Evolutionary conservation across 306 rosid genomes (phyloP).

Genomic region (Corylus americana): DNA sequence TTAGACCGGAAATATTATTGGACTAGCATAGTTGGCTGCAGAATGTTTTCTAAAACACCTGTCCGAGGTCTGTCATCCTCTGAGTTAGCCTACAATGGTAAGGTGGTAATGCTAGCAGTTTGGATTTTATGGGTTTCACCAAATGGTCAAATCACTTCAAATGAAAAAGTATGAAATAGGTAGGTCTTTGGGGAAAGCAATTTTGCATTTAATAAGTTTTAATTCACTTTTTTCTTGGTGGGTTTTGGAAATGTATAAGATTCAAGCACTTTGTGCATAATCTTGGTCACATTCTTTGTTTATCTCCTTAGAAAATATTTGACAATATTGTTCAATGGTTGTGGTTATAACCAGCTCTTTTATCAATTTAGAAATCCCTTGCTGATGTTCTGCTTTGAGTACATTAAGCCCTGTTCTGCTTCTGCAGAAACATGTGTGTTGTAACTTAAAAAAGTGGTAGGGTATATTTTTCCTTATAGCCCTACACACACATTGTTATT

Average conservation of each 20-base stretch:
- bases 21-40: not conserved
- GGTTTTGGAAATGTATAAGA: not conserved
- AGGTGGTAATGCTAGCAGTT: not conserved
- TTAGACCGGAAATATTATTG: not conserved
- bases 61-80: not conserved
- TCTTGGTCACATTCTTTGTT: not conserved
- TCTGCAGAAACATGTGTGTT: not conserved
- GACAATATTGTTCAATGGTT: not conserved
- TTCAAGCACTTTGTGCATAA: not conserved
- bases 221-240: not conserved
- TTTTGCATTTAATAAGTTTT: not conserved
- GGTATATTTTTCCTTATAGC: too few species aligned
- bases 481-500: too few species aligned
- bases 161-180: not conserved
- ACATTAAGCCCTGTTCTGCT: not conserved
- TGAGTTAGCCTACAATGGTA: not conserved
- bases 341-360: not conserved
- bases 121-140: not conserved
- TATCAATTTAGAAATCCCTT: not conserved
- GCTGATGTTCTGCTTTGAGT: not conserved
- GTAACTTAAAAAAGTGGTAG: too few species aligned
- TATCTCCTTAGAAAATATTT: not conserved
- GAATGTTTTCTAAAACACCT: not conserved
- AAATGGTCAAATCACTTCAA: not conserved
- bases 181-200: not conserved